Evolutionary conservation across 768 basidiomycete genomes (phyloP), one percentile per base, ranked within the genome.

Genomic region (Kwoniella newhampshirensis): DNA sequence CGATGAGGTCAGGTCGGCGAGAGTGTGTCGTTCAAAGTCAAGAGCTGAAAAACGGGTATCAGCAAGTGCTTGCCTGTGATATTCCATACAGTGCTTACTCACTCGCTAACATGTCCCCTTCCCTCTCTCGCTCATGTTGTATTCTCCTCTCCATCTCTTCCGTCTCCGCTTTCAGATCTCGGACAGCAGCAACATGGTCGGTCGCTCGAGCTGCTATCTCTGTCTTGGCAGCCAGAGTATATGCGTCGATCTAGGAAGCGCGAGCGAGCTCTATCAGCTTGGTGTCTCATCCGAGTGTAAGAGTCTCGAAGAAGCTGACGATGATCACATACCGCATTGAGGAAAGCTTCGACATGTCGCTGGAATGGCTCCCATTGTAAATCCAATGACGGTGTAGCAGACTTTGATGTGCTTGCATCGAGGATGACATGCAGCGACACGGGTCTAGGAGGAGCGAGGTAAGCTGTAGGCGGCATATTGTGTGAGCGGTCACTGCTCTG

Each of bases 61-160:
- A 28, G 23, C 23, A 23, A 7, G 6, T 45, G 43, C n/a, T n/a
- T n/a, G n/a, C n/a, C n/a, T n/a, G n/a, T n/a, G n/a, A n/a, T n/a
- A n/a, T n/a, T n/a, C n/a, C n/a, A n/a, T n/a, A n/a, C n/a, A n/a
- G n/a, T n/a, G n/a, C 7, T 32, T n/a, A 63, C 83, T n/a, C 73
- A 91, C 90, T 83, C 54, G 83, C 82, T 2, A 89, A 81, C 53
- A 93, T 81, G 49, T 88, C 86, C 27, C 89, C 86, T 76, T 92
- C 91, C 66, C 80, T 82, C 49, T 87, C 71, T 64, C 90, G 88
- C 77, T 87, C 90, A 41, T 85, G 79, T 51, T 83, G 85, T 1
- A 83, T 91, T 75, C 90, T 86, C 0, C 79, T 67, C 71, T 91
- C 87, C 0, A 84, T 79, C 7, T 82, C 79, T 41, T 84, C 81